Evolutionary conservation across 495 filamentous ascomycete genomes (phyloP).

Genomic region (Hypoxylon intermedium): DNA sequence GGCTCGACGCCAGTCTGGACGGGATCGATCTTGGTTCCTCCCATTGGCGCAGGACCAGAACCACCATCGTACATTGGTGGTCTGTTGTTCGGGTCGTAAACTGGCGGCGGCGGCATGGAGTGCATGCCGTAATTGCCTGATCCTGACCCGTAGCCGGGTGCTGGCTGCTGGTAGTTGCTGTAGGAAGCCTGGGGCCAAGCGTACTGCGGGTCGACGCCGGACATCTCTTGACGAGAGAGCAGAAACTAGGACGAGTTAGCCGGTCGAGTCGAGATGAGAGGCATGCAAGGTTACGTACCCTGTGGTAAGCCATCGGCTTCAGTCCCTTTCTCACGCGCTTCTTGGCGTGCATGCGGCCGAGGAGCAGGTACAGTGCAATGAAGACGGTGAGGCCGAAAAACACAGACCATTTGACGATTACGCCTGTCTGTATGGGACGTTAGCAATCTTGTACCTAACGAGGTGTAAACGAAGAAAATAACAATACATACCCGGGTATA

Average conservation of each 20-base stretch:
- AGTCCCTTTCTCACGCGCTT: conserved; percentile 66
- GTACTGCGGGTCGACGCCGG: conserved; percentile 61
- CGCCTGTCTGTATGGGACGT: conserved; percentile 58
- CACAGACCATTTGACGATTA: conserved; percentile 72
- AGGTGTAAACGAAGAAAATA: not conserved
- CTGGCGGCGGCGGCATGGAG: conserved; percentile 62
- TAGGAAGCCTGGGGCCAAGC: conserved; percentile 50
- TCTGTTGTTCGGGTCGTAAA: conserved; percentile 55
- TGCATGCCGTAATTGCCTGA: conserved; percentile 64
- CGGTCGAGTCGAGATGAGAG: not conserved
- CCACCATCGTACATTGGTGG: conserved; percentile 64
- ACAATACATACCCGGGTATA: conserved; percentile 49
- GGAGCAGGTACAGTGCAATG: conserved; percentile 60
- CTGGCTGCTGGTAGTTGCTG: conserved; percentile 39
- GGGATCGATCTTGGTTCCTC: conserved; percentile 64
- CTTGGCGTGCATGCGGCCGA: conserved; percentile 72
- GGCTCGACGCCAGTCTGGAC: conserved; percentile 52
- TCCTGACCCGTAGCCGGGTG: conserved; percentile 12
- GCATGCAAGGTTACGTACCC: conserved; percentile 53
- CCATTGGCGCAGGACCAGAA: conserved; percentile 52
- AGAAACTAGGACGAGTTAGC: conserved; percentile 62
- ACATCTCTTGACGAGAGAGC: conserved; percentile 61
- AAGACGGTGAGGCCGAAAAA: conserved; percentile 63
- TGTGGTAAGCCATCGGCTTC: conserved; percentile 70
- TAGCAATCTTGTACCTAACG: conserved; percentile 3